Base-by-base conservation (phyloP, 768 basidiomycete genomes). In the Kwoniella europaea region DNA sequence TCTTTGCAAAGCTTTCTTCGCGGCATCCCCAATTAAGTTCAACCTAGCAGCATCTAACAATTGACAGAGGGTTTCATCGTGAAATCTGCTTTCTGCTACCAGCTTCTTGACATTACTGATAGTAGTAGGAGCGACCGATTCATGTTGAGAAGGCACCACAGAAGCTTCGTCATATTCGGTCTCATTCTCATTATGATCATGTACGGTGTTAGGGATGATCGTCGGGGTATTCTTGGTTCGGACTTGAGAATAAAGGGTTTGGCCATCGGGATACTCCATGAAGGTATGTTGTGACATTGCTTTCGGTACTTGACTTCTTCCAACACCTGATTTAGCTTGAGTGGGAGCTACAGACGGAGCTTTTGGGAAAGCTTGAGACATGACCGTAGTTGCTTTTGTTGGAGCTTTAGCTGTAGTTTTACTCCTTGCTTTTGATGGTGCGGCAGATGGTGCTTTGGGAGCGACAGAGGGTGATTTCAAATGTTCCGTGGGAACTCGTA, bases 11-110 rank as follows among this genome's bases (percentile, higher is more conserved):
- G 82, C 82, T 68, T 78, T 75, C 67, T 79, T 81, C 18, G 82
- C 82, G 15, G 78, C 76, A 5, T 73, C 76, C 1, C 82, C 82
- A 53, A 83, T 74, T 54, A 77, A 46, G 20, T 79, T 77, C 55
- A 81, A 55, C 44, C 79, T 71, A 13, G 78, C 78, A 43, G 79
- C 82, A 62, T 75, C 74, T 13, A 83, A 64, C 4, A 83, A 67
- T 63, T 83, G 79, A 71, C 82, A 83, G 0, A 83, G 74, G 27
- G 76, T 75, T 29, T 83, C 82, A 66, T 83, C 82, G 62, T 83
- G 82, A 67, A 77, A 80, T 22, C 71, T 69, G 61, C 77, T 79
- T 10, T 80, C 75, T 16, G 71, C 69, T 13, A 82, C 81, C 10
- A 80, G 29, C 62, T 76, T 59, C 64, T 82, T 76, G 42, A 82